Evolutionary conservation across 2,329 filamentous ascomycete genomes (phyloP).

Genomic region (Leptodontidium sp.): DNA sequence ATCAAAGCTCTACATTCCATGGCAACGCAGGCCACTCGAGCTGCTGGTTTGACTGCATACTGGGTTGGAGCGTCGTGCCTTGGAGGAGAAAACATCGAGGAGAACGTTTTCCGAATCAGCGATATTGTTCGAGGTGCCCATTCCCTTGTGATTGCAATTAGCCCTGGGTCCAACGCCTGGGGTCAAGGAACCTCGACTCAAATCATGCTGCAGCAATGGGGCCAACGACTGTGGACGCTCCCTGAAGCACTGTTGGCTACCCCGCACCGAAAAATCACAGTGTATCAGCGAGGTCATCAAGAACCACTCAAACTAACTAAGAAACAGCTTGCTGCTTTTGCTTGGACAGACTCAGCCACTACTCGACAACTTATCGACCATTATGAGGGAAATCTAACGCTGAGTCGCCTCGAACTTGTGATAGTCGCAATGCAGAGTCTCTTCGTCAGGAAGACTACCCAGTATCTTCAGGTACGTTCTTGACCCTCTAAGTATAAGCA

Average conservation of each 20-base stretch:
- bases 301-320: constrained; percentile 8
- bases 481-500: background rate
- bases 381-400: background rate
- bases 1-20: background rate
- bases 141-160: constrained; percentile 18
- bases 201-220: constrained; percentile 16
- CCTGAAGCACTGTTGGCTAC: constrained; percentile 22
- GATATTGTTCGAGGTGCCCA: constrained; percentile 32
- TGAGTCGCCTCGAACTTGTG: background rate
- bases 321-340: constrained; percentile 16
- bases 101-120: constrained; percentile 33
- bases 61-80: constrained; percentile 27
- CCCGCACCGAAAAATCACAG: background rate
- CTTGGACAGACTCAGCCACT: constrained; percentile 14
- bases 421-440: background rate
- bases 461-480: background rate
- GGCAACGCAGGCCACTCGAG: background rate
- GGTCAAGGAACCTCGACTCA: background rate
- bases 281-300: constrained; percentile 1
- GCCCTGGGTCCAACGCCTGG: background rate
- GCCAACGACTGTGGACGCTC: constrained; percentile 24
- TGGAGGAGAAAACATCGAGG: constrained; percentile 26
- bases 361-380: constrained; percentile 18
- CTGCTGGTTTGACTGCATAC: constrained; percentile 18
- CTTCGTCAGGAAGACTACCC: background rate